Evolutionary conservation across 208 protist species (phyloP).

Genomic region (Tritrichomonas foetus): DNA sequence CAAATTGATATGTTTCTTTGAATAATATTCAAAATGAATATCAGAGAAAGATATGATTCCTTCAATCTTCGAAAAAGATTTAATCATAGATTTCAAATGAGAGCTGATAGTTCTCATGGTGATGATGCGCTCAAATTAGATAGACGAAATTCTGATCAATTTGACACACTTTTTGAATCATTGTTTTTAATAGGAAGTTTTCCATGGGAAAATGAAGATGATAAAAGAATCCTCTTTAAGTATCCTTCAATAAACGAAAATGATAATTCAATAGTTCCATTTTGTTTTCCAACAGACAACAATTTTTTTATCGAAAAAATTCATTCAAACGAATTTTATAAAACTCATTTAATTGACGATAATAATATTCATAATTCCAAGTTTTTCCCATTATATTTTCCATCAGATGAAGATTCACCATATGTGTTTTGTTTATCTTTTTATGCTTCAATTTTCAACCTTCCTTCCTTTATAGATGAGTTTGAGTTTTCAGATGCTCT

Average conservation of each 20-base stretch:
- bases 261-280: background rate
- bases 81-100: too few relatives aligned
- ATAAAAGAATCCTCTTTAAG: background rate
- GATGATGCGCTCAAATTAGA: too few relatives aligned
- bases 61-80: too few relatives aligned
- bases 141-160: too few relatives aligned
- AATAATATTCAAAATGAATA: too few relatives aligned
- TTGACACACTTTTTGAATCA: too few relatives aligned
- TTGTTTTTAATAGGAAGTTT: background rate
- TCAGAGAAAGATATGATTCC: too few relatives aligned
- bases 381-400: conserved; percentile 25
- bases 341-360: background rate
- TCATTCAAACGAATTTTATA: background rate
- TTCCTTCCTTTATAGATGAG: background rate
- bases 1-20: too few relatives aligned
- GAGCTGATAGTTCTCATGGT: too few relatives aligned
- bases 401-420: background rate
- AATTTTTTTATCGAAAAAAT: too few relatives aligned
- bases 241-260: background rate
- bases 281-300: background rate
- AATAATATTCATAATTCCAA: background rate
- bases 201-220: background rate
- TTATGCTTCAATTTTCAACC: background rate
- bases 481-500: background rate
- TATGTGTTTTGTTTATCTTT: background rate